These are phyloP conservation scores for Phytophthora melonis DNA, from an alignment of 352 stramenopile species.

Conservation along the genomic window DNA sequence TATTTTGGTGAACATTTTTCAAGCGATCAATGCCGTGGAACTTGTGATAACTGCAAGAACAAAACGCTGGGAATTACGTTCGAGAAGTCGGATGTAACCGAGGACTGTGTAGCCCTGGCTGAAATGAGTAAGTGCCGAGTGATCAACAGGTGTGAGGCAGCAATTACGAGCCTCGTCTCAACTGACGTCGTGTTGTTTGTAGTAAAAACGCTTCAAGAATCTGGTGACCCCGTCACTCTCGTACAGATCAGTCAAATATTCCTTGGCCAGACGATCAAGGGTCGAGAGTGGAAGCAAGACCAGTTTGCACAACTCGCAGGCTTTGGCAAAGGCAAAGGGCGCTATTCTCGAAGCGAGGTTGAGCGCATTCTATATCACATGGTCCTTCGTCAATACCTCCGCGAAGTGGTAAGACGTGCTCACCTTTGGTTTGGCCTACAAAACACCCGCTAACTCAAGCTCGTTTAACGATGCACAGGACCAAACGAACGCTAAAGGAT, in stretches of 20 bases:
- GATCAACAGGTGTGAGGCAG: not conserved
- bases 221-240: constrained; percentile 70
- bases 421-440: not conserved
- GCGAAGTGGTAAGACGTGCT: constrained; percentile 59
- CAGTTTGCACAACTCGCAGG: constrained; percentile 65
- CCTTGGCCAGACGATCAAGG: constrained; percentile 71
- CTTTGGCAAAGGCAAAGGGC: constrained; percentile 76
- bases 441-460: not conserved
- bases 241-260: constrained; percentile 83
- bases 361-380: constrained; percentile 91
- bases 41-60: constrained; percentile 92
- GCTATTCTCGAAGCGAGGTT: constrained; percentile 81
- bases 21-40: constrained; percentile 72
- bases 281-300: constrained; percentile 75
- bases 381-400: constrained; percentile 85
- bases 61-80: constrained; percentile 66
- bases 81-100: constrained; percentile 82
- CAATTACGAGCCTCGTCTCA: not conserved
- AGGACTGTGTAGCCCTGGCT: constrained; percentile 70
- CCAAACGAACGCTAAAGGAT: constrained; percentile 83
- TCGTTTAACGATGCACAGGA: constrained; percentile 47
- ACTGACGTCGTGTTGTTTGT: constrained; percentile 11
- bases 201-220: constrained; percentile 73
- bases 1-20: constrained; percentile 92
- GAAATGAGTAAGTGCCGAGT: constrained; percentile 48